Evolutionary conservation across 2,329 filamentous ascomycete species (phyloP).

Genomic region (Aspergillus carbonarius): DNA sequence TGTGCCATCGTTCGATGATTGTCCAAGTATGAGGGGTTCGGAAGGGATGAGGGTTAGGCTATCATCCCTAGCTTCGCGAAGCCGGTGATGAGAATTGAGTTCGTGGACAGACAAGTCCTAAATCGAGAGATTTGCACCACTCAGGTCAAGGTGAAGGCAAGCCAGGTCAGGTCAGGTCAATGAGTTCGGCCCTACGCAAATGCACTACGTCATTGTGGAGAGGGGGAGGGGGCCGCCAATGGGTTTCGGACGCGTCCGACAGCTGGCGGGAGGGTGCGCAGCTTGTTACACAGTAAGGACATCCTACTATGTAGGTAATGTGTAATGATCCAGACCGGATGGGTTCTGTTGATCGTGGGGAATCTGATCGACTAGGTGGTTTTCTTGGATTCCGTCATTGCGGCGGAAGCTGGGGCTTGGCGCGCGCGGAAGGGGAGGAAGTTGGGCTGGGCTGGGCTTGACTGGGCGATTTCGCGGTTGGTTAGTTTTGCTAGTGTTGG

Average conservation of each 20-base stretch:
- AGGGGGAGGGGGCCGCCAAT: constrained; percentile 1
- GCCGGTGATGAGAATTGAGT: not conserved
- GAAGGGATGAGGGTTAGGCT: not conserved
- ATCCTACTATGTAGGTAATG: too few relatives aligned
- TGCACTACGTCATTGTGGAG: constrained; percentile 39
- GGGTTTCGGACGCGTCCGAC: not conserved
- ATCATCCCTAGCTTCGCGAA: constrained; percentile 1
- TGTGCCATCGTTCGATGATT: constrained; percentile 14
- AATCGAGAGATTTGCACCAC: too few relatives aligned
- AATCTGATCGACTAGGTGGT: not conserved
- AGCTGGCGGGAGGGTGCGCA: too few relatives aligned
- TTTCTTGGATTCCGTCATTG: not conserved
- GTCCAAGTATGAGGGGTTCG: not conserved
- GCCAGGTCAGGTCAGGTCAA: not conserved
- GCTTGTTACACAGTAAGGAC: too few relatives aligned
- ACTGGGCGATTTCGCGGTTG: too few relatives aligned
- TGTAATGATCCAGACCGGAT: not conserved
- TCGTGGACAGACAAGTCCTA: too few relatives aligned
- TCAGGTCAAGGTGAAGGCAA: not conserved
- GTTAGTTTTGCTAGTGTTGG: too few relatives aligned
- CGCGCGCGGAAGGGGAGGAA: too few relatives aligned
- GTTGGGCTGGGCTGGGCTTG: too few relatives aligned
- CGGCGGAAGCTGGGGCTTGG: not conserved
- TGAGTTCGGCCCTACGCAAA: not conserved
- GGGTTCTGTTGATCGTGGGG: not conserved